Conservation (phyloP, 306 rosid species). For the Cucumis sativus region Cucumber_9930_V3 NC_026661.2:2419501-2420000, state of each 20-base stretch:
- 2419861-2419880: slow-evolving; percentile 37
- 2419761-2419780: slow-evolving; percentile 43
- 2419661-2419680: slow-evolving; percentile 44
- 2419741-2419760: slow-evolving; percentile 69
- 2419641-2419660: slow-evolving; percentile 37
- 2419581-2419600: slow-evolving; percentile 47
- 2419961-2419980: slow-evolving; percentile 53
- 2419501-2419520: slow-evolving; percentile 31
- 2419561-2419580: slow-evolving; percentile 32
- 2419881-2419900: slow-evolving; percentile 43
- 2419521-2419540: slow-evolving; percentile 24
- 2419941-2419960: slow-evolving; percentile 24
- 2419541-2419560: slow-evolving; percentile 30
- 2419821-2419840: slow-evolving; percentile 42
- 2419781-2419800: slow-evolving; percentile 55
- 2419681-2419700: slow-evolving; percentile 43
- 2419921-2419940: slow-evolving; percentile 42
- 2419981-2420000: slow-evolving; percentile 32
- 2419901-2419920: slow-evolving; percentile 52
- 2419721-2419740: slow-evolving; percentile 72
- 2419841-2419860: slow-evolving; percentile 35
- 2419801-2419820: slow-evolving; percentile 44
- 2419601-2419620: slow-evolving; percentile 49
- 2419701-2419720: slow-evolving; percentile 44
- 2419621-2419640: slow-evolving; percentile 35